Evolutionary conservation across 495 filamentous ascomycete genomes (phyloP), one percentile per base, ranked within the genome.

Genomic region (Annulohypoxylon moriforme): DNA sequence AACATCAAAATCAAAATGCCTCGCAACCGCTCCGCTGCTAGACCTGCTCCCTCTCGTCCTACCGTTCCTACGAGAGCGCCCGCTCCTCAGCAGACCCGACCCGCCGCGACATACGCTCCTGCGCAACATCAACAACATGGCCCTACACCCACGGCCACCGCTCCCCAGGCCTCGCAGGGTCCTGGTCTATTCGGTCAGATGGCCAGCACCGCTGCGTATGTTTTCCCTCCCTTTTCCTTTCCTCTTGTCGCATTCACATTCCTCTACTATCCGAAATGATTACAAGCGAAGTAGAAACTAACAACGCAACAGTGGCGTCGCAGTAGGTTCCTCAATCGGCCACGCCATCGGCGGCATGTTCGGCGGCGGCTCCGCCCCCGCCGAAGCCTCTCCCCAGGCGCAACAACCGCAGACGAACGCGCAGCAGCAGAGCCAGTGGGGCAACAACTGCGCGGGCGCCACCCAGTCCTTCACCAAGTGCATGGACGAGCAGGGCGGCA

Each of bases 251-350:
- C 47, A 29, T 52, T 52, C 22, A 9, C 11, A 13, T 24, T 18
- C 49, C 25, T n/a, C n/a, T n/a, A n/a, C n/a, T n/a, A n/a, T n/a
- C n/a, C n/a, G n/a, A n/a, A n/a, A n/a, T n/a, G n/a, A n/a, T n/a
- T n/a, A n/a, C n/a, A n/a, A n/a, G n/a, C n/a, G n/a, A n/a, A n/a
- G n/a, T n/a, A n/a, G n/a, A 44, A n/a, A 47, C 66, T 75, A 72
- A 78, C 76, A 38, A 18, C 2, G 11, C 6, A 24, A 49, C 72
- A 97, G 94, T 77, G 96, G 96, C 89, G 96, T 98, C 67, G 96
- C 95, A 64, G 90, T 98, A 62, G 96, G 96, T 67, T 96, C 93
- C 57, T 92, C 93, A 22, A 93, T 99, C 83, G 96, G 96, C 77
- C 94, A 98, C 83, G 94, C 93, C 68, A 88, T 98, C 81, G 93